Evolutionary conservation across 2,329 filamentous ascomycete species (phyloP), one percentile per base, ranked within the genome.

Genomic region (Hawksworthiomyces lignivorus): DNA sequence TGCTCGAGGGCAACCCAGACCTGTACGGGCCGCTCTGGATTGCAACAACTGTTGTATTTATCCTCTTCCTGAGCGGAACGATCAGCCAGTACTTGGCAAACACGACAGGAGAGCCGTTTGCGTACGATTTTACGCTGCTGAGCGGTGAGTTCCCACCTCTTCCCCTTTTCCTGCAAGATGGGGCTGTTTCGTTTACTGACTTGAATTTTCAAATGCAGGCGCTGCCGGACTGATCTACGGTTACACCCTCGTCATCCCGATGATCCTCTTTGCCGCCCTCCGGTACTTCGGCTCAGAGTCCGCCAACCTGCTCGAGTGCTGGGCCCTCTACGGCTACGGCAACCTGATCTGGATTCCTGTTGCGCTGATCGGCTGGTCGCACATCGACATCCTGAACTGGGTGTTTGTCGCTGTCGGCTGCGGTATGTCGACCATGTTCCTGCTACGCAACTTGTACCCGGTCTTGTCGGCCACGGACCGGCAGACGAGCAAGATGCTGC

Each of bases 21-120:
- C 69, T 98, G 26, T 98, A 98, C 69, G 90, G 90, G 1, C 92
- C 92, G 1, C 88, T 97, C 59, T 98, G 92, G 92, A 97, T 98
- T 65, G 92, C 92, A 9, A 97, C 92, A 1, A 97, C 92, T 1
- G 92, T 98, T 9, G 83, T 98, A 11, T 76, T 98, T 49, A 97
- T 98, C 46, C 67, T 98, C 24, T 98, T 98, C 65, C 62, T 98
- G 33, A 92, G 90, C 1, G 92, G 92, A 11, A 97, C 92, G 0
- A 95, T 98, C 50, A 94, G 83, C 58, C 84, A 92, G 63, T 97
- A 94, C 62, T 68, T 96, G 37, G 78, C 84, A 20, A 73, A 73
- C 19, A 76, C 75, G 32, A 71, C 69, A n/a, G 75, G 77, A 41
- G 74, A 77, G 18, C 80, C 84, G 44, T 96, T 96, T 61, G 80